Base-by-base conservation (phyloP, 2,329 filamentous ascomycete genomes). In the Fusarium xylarioides region DNA sequence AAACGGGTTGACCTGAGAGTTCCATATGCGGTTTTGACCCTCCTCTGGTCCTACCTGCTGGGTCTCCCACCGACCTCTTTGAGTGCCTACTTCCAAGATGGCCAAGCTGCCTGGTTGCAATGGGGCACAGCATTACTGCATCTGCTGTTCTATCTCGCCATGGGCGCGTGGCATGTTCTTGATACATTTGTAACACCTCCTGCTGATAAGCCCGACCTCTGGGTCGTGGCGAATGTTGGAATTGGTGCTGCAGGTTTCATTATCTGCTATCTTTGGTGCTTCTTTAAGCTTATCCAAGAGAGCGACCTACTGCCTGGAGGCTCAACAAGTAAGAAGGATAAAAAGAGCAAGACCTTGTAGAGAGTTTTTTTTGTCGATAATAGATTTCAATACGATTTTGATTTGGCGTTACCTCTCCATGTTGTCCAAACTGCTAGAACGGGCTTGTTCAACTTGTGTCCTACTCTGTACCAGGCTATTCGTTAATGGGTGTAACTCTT, bases 41-140 rank as follows among this genome's bases (percentile, higher is more conserved):
- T 95, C 4, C 87, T 99, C 2, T 99, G 96, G 95, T 92, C 94
- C 1, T 98, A 96, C 79, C 87, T 99, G 4, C 86, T 99, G 15
- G 95, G 95, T 5, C 87, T 98, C 5, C 95, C 95, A 3, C 95
- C 95, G 1, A 90, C 91, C 3, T 92, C 91, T 3, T 84, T 94
- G 59, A 88, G 88, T 19, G 89, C 90, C 5, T 96, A 95, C 77
- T 88, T 90, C 53, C 86, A 88, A 55, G 83, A 86, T 56, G 83
- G 84, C 1, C 78, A 79, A 19, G 69, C 78, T 18, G 66, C 57
- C 15, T 77, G 75, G 56, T 60, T 75, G 21, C 81, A 83, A 65
- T 87, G 90, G 78, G 88, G 85, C 34, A 95, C 92, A 54, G 82
- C 85, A 6, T 80, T 95, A 8, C 76, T 97, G 9, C 96, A 99